Percentiles rank a stretch among this genome's conserved stretches.
phyloP scores from a whole-genome alignment of 73 alveolate genomes.

The Tetrahymena malaccensis region DNA sequence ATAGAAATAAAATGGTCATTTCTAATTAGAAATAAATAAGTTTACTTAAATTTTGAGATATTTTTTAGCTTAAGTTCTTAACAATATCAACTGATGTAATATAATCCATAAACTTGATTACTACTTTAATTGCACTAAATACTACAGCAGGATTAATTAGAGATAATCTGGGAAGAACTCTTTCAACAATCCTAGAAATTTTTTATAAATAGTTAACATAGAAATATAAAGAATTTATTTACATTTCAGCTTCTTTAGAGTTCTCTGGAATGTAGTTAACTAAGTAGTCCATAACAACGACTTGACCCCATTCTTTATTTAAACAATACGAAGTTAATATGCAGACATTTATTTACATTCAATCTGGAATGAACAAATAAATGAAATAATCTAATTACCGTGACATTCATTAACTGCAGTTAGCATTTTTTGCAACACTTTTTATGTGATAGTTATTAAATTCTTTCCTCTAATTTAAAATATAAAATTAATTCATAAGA shows the following conservation, averaged over 20 bases:
- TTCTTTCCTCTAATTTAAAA: constrained; percentile 49
- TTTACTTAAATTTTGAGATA: constrained; percentile 40
- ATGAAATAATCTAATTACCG: neutral
- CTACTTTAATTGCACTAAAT: constrained; percentile 80
- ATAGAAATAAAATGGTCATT: neutral
- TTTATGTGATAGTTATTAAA: constrained; percentile 40
- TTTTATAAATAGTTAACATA: neutral
- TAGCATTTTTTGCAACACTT: constrained; percentile 48
- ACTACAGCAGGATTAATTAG: constrained; percentile 85
- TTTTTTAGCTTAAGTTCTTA: constrained; percentile 70
- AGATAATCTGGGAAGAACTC: constrained; percentile 79
- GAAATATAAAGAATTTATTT: neutral
- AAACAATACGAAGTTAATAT: too few relatives aligned
- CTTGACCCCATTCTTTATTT: constrained; percentile 84
- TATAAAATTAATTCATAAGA: too few relatives aligned
- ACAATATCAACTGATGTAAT: constrained; percentile 76
- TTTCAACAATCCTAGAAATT: constrained; percentile 44
- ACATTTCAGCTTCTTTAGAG: constrained; percentile 55
- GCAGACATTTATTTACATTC: too few relatives aligned
- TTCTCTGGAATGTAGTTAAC: constrained; percentile 59
- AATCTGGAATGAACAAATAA: too few relatives aligned
- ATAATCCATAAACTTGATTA: constrained; percentile 73
- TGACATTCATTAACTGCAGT: constrained; percentile 59
- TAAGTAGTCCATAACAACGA: constrained; percentile 75
- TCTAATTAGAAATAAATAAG: neutral